These are phyloP conservation scores for Truncatella angustata DNA, from an alignment of 2,329 filamentous ascomycete genomes.

Conservation along the genomic window DNA sequence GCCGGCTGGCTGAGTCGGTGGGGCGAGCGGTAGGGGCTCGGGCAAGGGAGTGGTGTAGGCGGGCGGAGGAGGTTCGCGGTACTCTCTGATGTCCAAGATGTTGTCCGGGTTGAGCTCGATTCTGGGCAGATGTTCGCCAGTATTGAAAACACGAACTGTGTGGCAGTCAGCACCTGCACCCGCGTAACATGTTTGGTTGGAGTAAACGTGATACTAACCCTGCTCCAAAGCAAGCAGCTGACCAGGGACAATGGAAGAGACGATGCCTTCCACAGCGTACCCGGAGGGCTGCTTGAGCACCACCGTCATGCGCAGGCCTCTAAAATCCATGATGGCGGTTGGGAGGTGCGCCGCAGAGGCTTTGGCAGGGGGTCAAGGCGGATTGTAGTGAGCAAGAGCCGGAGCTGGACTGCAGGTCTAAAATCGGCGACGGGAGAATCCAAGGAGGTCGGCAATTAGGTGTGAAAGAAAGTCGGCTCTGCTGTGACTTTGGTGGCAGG, in stretches of 20 bases:
- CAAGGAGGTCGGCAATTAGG: neutral
- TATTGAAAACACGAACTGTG: slow-evolving; percentile 10
- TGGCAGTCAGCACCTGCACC: neutral
- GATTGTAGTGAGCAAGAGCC: neutral
- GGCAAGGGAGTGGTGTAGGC: slow-evolving; percentile 10
- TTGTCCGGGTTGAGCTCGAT: slow-evolving; percentile 16
- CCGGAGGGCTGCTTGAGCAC: slow-evolving; percentile 8
- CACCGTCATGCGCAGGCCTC: slow-evolving; percentile 14
- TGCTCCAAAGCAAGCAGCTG: slow-evolving; percentile 10
- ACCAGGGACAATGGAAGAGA: slow-evolving; percentile 9
- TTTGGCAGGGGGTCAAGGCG: neutral
- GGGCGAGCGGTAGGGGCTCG: slow-evolving; percentile 20
- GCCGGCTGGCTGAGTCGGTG: slow-evolving; percentile 19
- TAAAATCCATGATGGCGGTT: slow-evolving; percentile 8
- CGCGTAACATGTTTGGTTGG: neutral
- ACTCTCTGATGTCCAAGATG: slow-evolving; percentile 22
- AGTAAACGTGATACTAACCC: neutral
- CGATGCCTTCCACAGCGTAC: slow-evolving; percentile 10
- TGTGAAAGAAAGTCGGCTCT: too few relatives aligned
- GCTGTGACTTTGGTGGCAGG: too few relatives aligned
- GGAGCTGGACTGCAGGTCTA: neutral
- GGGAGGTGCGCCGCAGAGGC: neutral
- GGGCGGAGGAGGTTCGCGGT: slow-evolving; percentile 3
- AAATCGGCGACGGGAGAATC: too few relatives aligned
- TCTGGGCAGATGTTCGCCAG: slow-evolving; percentile 6